Conservation (phyloP, 345 rosid species). For the Angophora floribunda region DNA sequence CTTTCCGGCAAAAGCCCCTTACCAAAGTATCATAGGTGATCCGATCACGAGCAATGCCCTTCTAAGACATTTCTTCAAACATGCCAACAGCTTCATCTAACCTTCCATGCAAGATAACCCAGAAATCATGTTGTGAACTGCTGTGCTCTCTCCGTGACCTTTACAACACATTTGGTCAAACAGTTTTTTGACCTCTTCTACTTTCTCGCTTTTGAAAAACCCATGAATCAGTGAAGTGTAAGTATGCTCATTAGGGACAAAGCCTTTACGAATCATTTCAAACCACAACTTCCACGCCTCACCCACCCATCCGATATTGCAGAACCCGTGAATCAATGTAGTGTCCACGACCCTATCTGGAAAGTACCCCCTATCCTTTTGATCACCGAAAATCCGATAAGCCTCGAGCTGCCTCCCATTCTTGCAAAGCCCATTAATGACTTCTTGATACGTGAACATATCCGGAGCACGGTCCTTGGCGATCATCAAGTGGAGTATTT, state of each 20-base stretch:
- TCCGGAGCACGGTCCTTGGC: too few species aligned
- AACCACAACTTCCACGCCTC: too few species aligned
- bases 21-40: constrained; percentile 39
- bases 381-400: too few species aligned
- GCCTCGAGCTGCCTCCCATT: too few species aligned
- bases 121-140: constrained; percentile 26
- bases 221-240: constrained; percentile 28
- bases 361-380: too few species aligned
- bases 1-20: constrained; percentile 32
- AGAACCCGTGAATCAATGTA: too few species aligned
- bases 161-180: constrained; percentile 27
- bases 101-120: constrained; percentile 31
- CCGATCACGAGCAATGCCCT: constrained; percentile 30
- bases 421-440: too few species aligned
- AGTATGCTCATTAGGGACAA: constrained; percentile 20
- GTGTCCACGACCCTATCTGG: too few species aligned
- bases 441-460: too few species aligned
- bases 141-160: constrained; percentile 35
- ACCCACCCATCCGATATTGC: too few species aligned
- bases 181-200: constrained; percentile 1
- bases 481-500: too few species aligned
- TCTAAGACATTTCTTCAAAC: constrained; percentile 42
- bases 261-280: background rate
- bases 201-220: background rate
- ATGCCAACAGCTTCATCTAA: constrained; percentile 30